A percentile compares a stretch with the other conserved stretches of the same genome.
Evolutionary conservation across 345 rosid species (phyloP).

Genomic region (Sonneratia caseolaris): DNA sequence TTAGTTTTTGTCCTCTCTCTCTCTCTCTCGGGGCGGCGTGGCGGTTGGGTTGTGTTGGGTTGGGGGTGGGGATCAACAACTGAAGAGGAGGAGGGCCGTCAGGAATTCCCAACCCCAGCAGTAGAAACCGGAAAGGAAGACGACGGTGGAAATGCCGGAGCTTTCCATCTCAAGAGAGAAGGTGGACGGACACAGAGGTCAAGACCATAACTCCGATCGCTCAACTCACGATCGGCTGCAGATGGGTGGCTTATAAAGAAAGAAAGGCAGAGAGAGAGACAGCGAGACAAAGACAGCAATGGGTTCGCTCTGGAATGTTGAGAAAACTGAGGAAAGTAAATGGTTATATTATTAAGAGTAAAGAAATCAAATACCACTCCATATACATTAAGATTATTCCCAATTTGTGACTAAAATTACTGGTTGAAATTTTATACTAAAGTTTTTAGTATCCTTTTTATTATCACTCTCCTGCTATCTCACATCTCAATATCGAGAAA

Average conservation of each 20-base stretch:
- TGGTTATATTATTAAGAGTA: too few relatives aligned
- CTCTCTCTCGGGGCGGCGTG: too few relatives aligned
- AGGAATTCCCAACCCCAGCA: slow-evolving; percentile 99
- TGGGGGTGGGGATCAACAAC: slow-evolving; percentile 30
- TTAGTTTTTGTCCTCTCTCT: too few relatives aligned
- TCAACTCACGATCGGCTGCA: neutral
- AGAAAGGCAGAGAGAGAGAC: neutral
- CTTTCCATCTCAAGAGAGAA: slow-evolving; percentile 22
- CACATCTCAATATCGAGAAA: too few relatives aligned
- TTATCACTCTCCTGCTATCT: too few relatives aligned
- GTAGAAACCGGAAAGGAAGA: slow-evolving; percentile 69
- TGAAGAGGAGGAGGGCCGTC: slow-evolving; percentile 94
- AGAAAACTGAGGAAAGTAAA: neutral
- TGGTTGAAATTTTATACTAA: too few relatives aligned
- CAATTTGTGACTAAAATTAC: too few relatives aligned
- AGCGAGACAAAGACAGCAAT: neutral
- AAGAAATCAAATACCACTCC: too few relatives aligned
- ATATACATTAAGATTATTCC: too few relatives aligned
- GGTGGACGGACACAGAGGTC: neutral
- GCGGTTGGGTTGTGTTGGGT: too few relatives aligned
- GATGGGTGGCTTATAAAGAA: slow-evolving; percentile 22
- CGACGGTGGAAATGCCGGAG: slow-evolving; percentile 32
- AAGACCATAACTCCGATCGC: neutral
- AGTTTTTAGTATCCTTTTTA: too few relatives aligned
- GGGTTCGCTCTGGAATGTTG: too few relatives aligned